Evolutionary conservation across 352 stramenopile genomes (phyloP).

Genomic region (Phytopythium helicoides): DNA sequence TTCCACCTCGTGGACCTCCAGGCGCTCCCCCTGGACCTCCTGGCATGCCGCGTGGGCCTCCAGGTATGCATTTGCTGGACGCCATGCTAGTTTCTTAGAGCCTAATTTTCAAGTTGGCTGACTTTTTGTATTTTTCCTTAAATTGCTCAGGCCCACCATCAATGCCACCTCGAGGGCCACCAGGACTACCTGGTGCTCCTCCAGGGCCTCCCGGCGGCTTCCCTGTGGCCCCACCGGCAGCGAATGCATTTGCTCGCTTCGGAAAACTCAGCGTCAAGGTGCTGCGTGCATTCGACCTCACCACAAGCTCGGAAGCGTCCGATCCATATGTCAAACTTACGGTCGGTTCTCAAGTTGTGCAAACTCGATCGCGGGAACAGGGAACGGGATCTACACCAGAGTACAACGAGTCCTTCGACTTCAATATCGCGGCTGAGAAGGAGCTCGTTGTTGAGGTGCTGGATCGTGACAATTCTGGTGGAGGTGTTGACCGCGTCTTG

Average conservation of each 20-base stretch:
- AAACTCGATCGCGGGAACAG: constrained; percentile 85
- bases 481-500: constrained; percentile 93
- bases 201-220: constrained; percentile 20
- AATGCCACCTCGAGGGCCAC: constrained; percentile 24
- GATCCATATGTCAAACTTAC: constrained; percentile 93
- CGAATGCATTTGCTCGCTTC: constrained; percentile 76
- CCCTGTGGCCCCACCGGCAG: constrained; percentile 13
- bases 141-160: background rate
- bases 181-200: constrained; percentile 21
- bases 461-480: constrained; percentile 78
- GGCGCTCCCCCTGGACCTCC: constrained; percentile 22
- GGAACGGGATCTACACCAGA: constrained; percentile 89
- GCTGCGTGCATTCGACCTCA: constrained; percentile 90
- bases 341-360: constrained; percentile 81
- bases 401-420: constrained; percentile 94
- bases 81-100: no score
- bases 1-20: constrained; percentile 11
- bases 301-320: constrained; percentile 90
- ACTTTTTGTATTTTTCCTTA: background rate
- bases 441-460: constrained; percentile 91
- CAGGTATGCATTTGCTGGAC: constrained; percentile 10
- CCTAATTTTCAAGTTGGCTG: no score
- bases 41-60: constrained; percentile 28
- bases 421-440: constrained; percentile 95
- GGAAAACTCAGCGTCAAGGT: constrained; percentile 91